Base-by-base conservation (phyloP, 139 green algal genomes). In the Chloropicon primus region DNA sequence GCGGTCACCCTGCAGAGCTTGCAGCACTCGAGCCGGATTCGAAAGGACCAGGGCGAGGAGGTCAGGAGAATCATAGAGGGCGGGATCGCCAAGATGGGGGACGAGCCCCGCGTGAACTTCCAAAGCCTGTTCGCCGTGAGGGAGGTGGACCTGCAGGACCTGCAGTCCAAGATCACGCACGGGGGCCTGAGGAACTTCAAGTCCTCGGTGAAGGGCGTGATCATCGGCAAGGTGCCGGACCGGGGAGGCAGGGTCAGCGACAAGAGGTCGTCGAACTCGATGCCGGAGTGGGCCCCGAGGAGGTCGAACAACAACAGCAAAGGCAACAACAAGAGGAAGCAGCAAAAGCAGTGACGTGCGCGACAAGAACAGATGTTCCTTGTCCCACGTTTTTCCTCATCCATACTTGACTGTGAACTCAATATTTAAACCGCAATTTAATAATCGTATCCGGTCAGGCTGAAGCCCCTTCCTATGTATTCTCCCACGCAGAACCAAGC, bases 401-500 rank as follows among this genome's bases (percentile, higher is more conserved):
- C 41, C 41, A n/a, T 62, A 17, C 41, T 62, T 62, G 10, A 62
- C 5, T 62, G 17, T 62, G n/a, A n/a, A n/a, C n/a, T n/a, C n/a
- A n/a, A n/a, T n/a, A n/a, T n/a, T n/a, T n/a, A n/a, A n/a, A n/a
- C n/a, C n/a, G n/a, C n/a, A n/a, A n/a, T n/a, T n/a, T 17, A 62
- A 62, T 62, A 62, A 17, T 62, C 41, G 80, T 93, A 93, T 21
- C 89, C 89, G 1, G 83, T 87, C 2, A 93, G 29, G 0, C 71
- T 85, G 26, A 80, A 82, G 29, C 90, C 90, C 3, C 90, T 84
- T 10, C 90, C 90, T 22, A 94, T 27, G 74, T 95, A 93, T 82
- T 95, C 90, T 1, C 90, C 90, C 1, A 95, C 85, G 76, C 83
- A 87, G 80, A 94, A 94, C 90, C 90, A 95, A 3, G 89, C 90